phyloP scores from a whole-genome alignment of 495 filamentous ascomycete species.

The Talaromyces proteolyticus region DNA sequence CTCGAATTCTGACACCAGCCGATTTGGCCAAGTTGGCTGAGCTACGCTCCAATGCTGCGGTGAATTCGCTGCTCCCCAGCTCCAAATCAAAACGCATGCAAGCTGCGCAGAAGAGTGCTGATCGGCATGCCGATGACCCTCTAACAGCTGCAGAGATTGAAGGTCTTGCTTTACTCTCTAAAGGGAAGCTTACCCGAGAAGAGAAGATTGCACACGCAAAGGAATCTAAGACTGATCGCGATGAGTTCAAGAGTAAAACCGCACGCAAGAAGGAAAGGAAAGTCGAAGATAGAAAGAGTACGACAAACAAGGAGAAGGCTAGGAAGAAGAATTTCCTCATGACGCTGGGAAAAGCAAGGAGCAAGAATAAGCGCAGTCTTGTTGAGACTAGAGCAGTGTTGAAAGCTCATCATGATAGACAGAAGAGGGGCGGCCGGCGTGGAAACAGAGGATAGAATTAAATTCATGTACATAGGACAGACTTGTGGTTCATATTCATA shows the following conservation, averaged over 20 bases:
- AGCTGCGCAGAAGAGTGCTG: constrained; percentile 29
- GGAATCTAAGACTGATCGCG: constrained; percentile 65
- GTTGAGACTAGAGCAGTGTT: constrained; percentile 72
- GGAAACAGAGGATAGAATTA: constrained; percentile 48
- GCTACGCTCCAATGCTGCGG: constrained; percentile 64
- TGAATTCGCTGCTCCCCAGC: constrained; percentile 54
- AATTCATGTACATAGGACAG: not conserved
- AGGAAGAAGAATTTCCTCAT: constrained; percentile 97
- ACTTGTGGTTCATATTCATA: not conserved
- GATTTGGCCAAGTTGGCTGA: constrained; percentile 90
- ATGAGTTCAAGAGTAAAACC: constrained; percentile 74
- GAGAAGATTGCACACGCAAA: constrained; percentile 73
- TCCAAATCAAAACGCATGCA: constrained; percentile 31
- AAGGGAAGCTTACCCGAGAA: constrained; percentile 68
- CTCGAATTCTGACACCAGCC: constrained; percentile 82
- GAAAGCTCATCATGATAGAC: constrained; percentile 74
- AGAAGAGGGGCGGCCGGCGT: constrained; percentile 78
- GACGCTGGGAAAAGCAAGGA: constrained; percentile 90
- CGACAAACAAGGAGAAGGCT: constrained; percentile 96
- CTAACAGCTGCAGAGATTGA: constrained; percentile 86
- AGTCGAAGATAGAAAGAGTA: constrained; percentile 81
- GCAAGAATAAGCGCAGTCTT: constrained; percentile 88
- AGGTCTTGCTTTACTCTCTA: constrained; percentile 59
- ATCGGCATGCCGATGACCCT: constrained; percentile 71
- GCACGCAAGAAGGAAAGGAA: constrained; percentile 80